Conservation (phyloP, 805 yeast species). For the Wickerhamiella musiphila region DNA sequence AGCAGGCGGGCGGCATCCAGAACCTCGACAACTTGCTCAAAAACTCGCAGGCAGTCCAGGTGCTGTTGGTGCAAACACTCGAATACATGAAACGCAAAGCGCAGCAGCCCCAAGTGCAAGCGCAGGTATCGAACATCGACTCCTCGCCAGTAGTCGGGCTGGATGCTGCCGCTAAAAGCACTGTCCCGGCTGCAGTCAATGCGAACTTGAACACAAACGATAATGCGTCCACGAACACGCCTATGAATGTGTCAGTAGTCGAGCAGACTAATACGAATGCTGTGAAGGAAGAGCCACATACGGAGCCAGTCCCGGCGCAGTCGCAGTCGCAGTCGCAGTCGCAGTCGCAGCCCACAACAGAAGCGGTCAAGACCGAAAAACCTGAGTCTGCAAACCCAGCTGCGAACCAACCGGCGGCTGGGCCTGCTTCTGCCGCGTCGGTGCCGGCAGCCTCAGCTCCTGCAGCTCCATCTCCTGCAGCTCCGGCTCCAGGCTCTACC, state of each 20-base stretch:
- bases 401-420: background rate
- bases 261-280: too few species aligned
- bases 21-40: conserved; percentile 11
- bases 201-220: conserved; percentile 12
- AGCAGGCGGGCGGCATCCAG: conserved; percentile 28
- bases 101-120: conserved; percentile 1
- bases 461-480: background rate
- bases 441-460: conserved; percentile 1
- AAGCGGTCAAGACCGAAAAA: background rate
- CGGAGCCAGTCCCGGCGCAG: too few species aligned
- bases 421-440: conserved; percentile 2
- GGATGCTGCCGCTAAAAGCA: conserved; percentile 13
- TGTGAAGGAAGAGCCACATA: too few species aligned
- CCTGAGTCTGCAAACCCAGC: conserved; percentile 2
- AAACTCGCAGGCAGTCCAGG: conserved; percentile 6
- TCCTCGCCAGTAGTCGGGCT: conserved; percentile 8
- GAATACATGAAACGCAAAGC: conserved; percentile 6
- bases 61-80: conserved; percentile 8
- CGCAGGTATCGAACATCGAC: conserved; percentile 8
- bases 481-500: background rate
- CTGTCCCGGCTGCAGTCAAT: conserved; percentile 15
- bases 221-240: too few species aligned
- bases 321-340: background rate
- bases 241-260: too few species aligned
- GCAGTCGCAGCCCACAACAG: conserved; percentile 6